Percentiles rank a stretch among this genome's conserved stretches.
phyloP scores from a whole-genome alignment of 1,139 yeast genomes.

The Scheffersomyces insectosa region DNA sequence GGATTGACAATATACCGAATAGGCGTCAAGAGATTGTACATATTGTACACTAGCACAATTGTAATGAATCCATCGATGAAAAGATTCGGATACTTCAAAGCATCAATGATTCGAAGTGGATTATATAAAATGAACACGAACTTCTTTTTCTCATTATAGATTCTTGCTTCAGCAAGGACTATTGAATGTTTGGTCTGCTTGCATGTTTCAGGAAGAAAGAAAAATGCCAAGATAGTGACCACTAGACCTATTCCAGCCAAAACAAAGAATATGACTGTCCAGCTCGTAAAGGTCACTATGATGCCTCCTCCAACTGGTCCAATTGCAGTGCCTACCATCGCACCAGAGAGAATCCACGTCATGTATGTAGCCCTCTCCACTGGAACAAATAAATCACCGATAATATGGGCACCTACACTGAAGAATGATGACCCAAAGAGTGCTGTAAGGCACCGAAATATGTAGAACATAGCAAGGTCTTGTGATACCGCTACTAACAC shows the following conservation, averaged over 20 bases:
- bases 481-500: slow-evolving; percentile 45
- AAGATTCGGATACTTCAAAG: slow-evolving; percentile 42
- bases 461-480: slow-evolving; percentile 50
- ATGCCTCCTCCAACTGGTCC: slow-evolving; percentile 51
- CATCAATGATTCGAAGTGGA: slow-evolving; percentile 41
- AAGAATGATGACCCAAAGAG: slow-evolving; percentile 56
- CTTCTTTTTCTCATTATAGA: slow-evolving; percentile 14
- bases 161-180: not conserved
- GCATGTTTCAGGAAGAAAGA: slow-evolving; percentile 45
- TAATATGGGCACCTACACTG: slow-evolving; percentile 45
- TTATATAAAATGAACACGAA: slow-evolving; percentile 44
- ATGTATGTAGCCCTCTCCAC: slow-evolving; percentile 47
- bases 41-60: slow-evolving; percentile 39
- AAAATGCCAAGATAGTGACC: slow-evolving; percentile 26
- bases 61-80: slow-evolving; percentile 39
- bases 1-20: slow-evolving; percentile 56
- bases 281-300: slow-evolving; percentile 46
- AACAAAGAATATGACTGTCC: slow-evolving; percentile 53
- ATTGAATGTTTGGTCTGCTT: slow-evolving; percentile 22
- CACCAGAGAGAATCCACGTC: slow-evolving; percentile 44
- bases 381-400: slow-evolving; percentile 49
- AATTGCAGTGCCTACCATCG: slow-evolving; percentile 50
- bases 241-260: slow-evolving; percentile 41
- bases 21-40: slow-evolving; percentile 55
- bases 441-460: slow-evolving; percentile 47